Base-by-base conservation (phyloP, 768 basidiomycete genomes). In the Scleroderma citrinum region DNA sequence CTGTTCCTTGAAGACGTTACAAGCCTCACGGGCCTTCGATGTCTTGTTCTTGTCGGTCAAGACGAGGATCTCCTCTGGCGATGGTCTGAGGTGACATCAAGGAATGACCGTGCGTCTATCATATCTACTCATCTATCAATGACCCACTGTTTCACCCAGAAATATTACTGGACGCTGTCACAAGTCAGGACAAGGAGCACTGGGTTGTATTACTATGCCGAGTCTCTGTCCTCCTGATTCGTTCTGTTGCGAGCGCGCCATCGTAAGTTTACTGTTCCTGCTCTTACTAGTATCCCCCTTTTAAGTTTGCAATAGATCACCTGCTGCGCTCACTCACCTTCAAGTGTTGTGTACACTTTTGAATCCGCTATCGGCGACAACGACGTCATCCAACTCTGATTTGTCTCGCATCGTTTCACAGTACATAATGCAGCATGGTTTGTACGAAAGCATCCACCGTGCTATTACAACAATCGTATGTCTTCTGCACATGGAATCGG, bases 181-280 rank as follows among this genome's bases (percentile, higher is more conserved):
- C 47, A 11, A 70, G 72, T 11, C 56, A 66, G 3, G 65, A 76
- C 51, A 52, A 62, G 17, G 60, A 63, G 7, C 81, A 77, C 52
- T 88, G 85, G 85, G 55, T 79, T n/a, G 72, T 80, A 3, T 73
- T 90, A 14, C 68, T 87, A 7, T 69, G 74, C 20, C 76, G 75
- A 53, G 62, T 72, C 0, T 60, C 72, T 7, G 39, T 80, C 16
- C 59, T 81, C 17, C 64, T 90, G 0, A 68, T 89, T 21, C 63
- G 61, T 35, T 79, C 81, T 0, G 63, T 82, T 1, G 73, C 85
- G 1, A 64, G 55, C 3, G 56, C 63, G 11, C 75, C 82, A 29
- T 62, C 65, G 86, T 86, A 55, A 55, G 82, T 70, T 16, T 14
- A 32, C 29, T 23, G n/a, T 7, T 8, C 34, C 14, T 14, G 23